These are phyloP conservation scores for Imleria badia DNA, from an alignment of 768 basidiomycete genomes.

Conservation along the genomic window DNA sequence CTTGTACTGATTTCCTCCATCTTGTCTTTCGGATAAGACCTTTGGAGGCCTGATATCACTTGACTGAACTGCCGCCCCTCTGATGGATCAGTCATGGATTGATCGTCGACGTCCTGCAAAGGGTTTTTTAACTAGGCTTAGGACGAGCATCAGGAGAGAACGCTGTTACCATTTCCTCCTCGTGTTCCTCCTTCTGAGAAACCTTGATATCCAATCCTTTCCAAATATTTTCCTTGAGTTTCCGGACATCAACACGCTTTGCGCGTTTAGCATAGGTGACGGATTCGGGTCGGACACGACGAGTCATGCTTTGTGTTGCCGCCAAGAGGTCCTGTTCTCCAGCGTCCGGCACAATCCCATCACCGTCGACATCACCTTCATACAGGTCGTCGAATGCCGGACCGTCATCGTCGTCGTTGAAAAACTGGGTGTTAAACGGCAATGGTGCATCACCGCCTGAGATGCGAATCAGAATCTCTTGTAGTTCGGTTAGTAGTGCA, in stretches of 20 bases:
- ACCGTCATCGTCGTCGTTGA: conserved; percentile 89
- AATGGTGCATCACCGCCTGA: conserved; percentile 49
- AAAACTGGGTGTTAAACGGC: conserved; percentile 96
- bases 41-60: conserved; percentile 80
- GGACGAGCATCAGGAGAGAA: neutral
- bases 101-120: conserved; percentile 54
- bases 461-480: conserved; percentile 12
- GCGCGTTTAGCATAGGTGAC: conserved; percentile 95
- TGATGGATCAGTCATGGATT: conserved; percentile 55
- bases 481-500: neutral
- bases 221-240: conserved; percentile 98
- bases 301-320: conserved; percentile 71
- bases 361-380: conserved; percentile 48
- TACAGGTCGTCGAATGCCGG: conserved; percentile 63
- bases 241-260: conserved; percentile 94
- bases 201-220: conserved; percentile 81
- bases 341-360: conserved; percentile 49
- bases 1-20: conserved; percentile 98
- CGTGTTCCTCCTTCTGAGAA: conserved; percentile 35
- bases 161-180: conserved; percentile 53
- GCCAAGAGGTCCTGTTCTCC: conserved; percentile 89
- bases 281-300: conserved; percentile 80
- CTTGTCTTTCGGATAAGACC: conserved; percentile 86
- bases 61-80: conserved; percentile 72
- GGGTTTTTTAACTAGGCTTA: neutral